These are phyloP conservation scores for Lepidium sativum DNA, from an alignment of 345 rosid genomes.

Conservation along the genomic window DNA sequence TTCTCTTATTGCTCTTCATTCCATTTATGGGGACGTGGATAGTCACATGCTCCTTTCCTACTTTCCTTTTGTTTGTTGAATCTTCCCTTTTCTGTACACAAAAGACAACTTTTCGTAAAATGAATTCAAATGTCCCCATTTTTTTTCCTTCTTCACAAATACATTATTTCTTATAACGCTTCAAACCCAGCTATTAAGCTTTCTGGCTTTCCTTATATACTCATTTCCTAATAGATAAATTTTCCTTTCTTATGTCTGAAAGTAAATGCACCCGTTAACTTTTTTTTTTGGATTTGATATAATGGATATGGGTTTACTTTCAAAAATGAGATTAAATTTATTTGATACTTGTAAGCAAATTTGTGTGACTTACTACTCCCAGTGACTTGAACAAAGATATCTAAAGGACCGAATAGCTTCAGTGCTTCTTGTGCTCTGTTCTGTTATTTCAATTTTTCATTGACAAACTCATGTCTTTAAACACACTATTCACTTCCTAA, in stretches of 20 bases:
- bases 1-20: slow-evolving; percentile 10
- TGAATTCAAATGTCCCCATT: slow-evolving; percentile 13
- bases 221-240: not conserved
- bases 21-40: slow-evolving; percentile 13
- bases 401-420: too few species aligned
- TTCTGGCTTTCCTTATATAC: slow-evolving; percentile 14
- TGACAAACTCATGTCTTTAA: too few species aligned
- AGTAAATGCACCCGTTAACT: not conserved
- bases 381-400: too few species aligned
- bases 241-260: not conserved
- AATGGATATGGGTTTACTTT: not conserved
- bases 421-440: too few species aligned
- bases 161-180: slow-evolving; percentile 16
- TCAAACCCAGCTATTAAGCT: slow-evolving; percentile 13
- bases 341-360: too few species aligned
- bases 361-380: too few species aligned
- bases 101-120: slow-evolving; percentile 22
- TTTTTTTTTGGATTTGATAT: not conserved
- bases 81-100: slow-evolving; percentile 14
- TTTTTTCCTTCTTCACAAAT: not conserved
- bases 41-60: slow-evolving; percentile 26
- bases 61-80: slow-evolving; percentile 27
- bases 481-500: too few species aligned
- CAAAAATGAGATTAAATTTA: not conserved
- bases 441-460: too few species aligned